Evolutionary conservation across 345 rosid species (phyloP), one percentile per base, ranked within the genome.

Genomic region (Populus alba): DNA sequence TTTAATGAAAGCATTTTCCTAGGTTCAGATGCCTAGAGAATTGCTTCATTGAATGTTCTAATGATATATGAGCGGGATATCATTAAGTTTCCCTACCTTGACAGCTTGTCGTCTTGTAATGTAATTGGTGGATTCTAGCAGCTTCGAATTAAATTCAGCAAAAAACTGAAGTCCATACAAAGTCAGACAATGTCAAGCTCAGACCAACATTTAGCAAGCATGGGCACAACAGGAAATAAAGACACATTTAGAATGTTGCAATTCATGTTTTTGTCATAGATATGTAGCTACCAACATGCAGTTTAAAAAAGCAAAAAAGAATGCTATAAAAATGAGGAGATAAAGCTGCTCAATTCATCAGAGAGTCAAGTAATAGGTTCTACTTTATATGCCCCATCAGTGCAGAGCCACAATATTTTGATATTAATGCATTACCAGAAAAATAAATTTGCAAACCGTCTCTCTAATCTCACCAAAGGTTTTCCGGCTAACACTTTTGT

Each of bases 51-150:
- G 31, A 67, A 37, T 43, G 65, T 20, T 53, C 18, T 8, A 25
- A 33, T 31, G 63, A 68, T 7, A 66, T 3, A 43, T 22, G 37
- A 29, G 38, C 10, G 29, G 20, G 35, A 61, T 53, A 22, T 33
- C 69, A 73, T 20, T 4, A 35, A 23, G 59, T 69, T 66, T 68
- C 71, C 69, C 49, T 77, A 96, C 99, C 94, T 96, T 96, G 71
- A 94, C 80, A 83, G 98, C 98, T 85, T 96, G 99, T 66, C 99
- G 89, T 83, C 99, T 90, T 27, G 99, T 94, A 73, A 96, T 92
- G 74, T 96, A 96, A 86, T 93, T 96, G 83, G 80, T 71, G 76
- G 99, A 96, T 87, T 94, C 95, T 85, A 96, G 92, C 83, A 96
- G 87, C 89, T 94, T 94, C 23, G 91, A 85, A 88, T 94, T 92